phyloP scores from a whole-genome alignment of 176 grass and related monocot species.

The Rhipidocladum racemiflorum region DNA sequence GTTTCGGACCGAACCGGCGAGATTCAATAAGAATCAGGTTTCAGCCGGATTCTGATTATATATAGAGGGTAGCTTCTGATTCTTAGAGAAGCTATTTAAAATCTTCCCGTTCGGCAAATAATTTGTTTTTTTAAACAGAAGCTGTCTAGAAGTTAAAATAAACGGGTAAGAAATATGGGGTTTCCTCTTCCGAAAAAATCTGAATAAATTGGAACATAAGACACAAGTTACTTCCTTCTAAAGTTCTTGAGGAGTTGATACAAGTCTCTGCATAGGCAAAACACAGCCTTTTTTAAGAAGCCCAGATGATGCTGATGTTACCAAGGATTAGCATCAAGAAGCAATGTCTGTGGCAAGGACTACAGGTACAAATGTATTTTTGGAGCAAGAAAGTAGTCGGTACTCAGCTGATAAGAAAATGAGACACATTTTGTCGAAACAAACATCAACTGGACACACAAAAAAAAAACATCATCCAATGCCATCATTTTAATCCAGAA shows the following conservation, averaged over 20 bases:
- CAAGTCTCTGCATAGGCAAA: not conserved
- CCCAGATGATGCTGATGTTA: not conserved
- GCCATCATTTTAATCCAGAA: constrained; percentile 10
- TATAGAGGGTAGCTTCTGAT: no score
- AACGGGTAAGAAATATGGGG: not conserved
- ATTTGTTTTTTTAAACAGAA: no score
- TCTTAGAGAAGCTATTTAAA: no score
- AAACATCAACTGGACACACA: not conserved
- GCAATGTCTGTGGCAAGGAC: not conserved
- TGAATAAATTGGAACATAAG: not conserved
- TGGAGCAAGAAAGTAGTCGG: not conserved
- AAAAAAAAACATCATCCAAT: not conserved
- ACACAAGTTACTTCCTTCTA: not conserved
- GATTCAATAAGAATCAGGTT: no score
- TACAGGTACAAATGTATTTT: not conserved
- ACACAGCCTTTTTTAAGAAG: not conserved
- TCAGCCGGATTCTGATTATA: no score
- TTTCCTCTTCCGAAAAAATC: not conserved
- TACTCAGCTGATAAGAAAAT: not conserved
- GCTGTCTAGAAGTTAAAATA: no score
- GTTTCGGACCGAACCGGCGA: no score
- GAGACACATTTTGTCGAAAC: not conserved
- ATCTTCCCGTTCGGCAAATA: no score
- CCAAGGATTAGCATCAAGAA: not conserved
- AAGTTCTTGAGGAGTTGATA: not conserved